Evolutionary conservation across 192 early-diverging fungal species (phyloP).

Genomic region (Backusella macrospora): DNA sequence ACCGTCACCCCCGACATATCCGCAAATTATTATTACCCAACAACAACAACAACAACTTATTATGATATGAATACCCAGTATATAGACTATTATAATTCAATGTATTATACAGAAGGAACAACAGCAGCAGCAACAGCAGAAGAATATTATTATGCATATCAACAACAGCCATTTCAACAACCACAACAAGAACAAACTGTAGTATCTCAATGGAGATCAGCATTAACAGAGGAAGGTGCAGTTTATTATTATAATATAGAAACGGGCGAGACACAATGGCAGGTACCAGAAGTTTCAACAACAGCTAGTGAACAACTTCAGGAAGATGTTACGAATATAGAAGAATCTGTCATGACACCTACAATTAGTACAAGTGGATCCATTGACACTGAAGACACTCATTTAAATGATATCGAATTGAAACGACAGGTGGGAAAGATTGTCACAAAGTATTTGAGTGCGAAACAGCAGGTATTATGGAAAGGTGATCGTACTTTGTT

Average conservation of each 20-base stretch:
- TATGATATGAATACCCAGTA: slow-evolving; percentile 18
- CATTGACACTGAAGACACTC: slow-evolving; percentile 6
- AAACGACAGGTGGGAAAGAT: slow-evolving; percentile 36
- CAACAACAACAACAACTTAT: neutral
- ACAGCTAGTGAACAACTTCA: neutral
- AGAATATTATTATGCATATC: slow-evolving; percentile 21
- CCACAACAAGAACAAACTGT: neutral
- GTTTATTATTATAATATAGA: slow-evolving; percentile 57
- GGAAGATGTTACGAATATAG: neutral
- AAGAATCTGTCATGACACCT: slow-evolving; percentile 14
- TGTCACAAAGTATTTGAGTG: slow-evolving; percentile 41
- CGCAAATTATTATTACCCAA: slow-evolving; percentile 4
- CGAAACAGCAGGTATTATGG: slow-evolving; percentile 50
- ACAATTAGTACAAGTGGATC: slow-evolving; percentile 19
- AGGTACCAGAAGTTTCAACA: slow-evolving; percentile 37
- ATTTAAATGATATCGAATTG: slow-evolving; percentile 25
- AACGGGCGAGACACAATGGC: slow-evolving; percentile 58
- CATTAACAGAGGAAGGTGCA: slow-evolving; percentile 45
- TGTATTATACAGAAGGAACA: neutral
- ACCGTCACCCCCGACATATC: neutral
- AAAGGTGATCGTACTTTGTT: slow-evolving; percentile 48
- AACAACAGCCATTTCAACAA: neutral
- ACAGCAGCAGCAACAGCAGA: neutral
- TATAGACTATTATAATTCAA: slow-evolving; percentile 15
- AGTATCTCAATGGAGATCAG: slow-evolving; percentile 52